Conservation (phyloP, 805 yeast genomes). For the Barnettozyma botsteinii region DNA sequence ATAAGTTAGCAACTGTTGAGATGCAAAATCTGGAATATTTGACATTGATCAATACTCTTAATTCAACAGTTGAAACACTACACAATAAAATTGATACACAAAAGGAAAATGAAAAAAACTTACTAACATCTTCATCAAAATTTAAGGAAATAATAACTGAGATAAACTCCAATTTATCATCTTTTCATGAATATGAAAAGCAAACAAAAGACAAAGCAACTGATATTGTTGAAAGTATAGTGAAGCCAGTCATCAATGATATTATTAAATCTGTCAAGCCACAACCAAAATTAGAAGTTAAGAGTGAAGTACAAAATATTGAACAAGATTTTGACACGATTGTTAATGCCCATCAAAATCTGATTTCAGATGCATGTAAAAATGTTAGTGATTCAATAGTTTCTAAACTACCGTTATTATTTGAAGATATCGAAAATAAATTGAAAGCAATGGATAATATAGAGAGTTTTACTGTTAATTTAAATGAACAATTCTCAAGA, state of each 20-base stretch:
- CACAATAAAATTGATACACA: conserved; percentile 28
- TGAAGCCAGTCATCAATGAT: conserved; percentile 4
- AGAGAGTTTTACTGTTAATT: conserved; percentile 7
- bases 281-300: background rate
- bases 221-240: conserved; percentile 9
- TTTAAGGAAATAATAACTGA: conserved; percentile 28
- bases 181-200: conserved; percentile 21
- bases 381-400: conserved; percentile 20
- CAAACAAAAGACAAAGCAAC: conserved; percentile 16
- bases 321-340: conserved; percentile 13
- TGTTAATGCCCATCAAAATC: conserved; percentile 13
- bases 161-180: conserved; percentile 25
- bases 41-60: conserved; percentile 24
- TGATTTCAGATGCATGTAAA: conserved; percentile 20
- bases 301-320: conserved; percentile 8
- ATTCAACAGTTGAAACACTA: conserved; percentile 22
- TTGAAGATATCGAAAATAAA: conserved; percentile 17
- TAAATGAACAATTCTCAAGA: conserved; percentile 19
- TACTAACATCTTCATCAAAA: conserved; percentile 29
- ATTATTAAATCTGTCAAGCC: conserved; percentile 5
- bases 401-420: conserved; percentile 18
- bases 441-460: conserved; percentile 11
- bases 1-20: conserved; percentile 19
- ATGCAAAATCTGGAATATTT: conserved; percentile 19
- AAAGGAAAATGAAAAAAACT: conserved; percentile 27